Base-by-base conservation (phyloP, 2,329 filamentous ascomycete genomes). In the Leptosphaerulina australis region DNA sequence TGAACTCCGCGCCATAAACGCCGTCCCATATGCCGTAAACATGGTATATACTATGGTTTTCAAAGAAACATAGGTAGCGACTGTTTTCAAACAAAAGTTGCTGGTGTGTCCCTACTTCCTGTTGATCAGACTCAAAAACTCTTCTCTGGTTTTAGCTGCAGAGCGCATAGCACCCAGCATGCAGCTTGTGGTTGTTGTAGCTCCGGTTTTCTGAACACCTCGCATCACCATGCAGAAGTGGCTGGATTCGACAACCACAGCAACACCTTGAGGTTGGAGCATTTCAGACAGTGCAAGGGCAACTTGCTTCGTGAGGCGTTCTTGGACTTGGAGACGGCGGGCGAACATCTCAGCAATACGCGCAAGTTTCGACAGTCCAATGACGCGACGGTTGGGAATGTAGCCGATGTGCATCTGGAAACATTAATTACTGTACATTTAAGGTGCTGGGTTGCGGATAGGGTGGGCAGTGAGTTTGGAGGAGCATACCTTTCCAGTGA, bases 201-300 rank as follows among this genome's bases (percentile, higher is more conserved):
- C 87, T 30, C 82, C 84, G 0, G 91, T 91, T 80, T 99, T 97
- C 71, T 97, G 85, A 8, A 99, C 93, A n/a, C 94, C 94, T 36
- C 94, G 85, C 92, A 97, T 97, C 12, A 96, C 91, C 93, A 97
- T 99, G 79, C 94, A 99, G 36, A 97, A 79, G 76, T 99, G 94
- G 67, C 86, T 92, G 11, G 90, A 95, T 70, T 99, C 94, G 88
- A 99, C 96, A 52, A 99, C 93, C 2, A 99, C 94, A 15, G 90
- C 93, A 2, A 99, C 93, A 36, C 94, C 94, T 69, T 95, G 91
- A 2, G 94, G 94, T 71, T 95, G 88, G 37, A 99, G 81, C 10
- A 97, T 87, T 68, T 97, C 92, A 7, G 91, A 91, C 56, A 99
- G 88, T 12, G 94, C 93, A 56, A 96, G 84, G 15, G 94, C 94